Evolutionary conservation across 164 flowering plant species (phyloP).

Genomic region (Vitis vinifera): DNA sequence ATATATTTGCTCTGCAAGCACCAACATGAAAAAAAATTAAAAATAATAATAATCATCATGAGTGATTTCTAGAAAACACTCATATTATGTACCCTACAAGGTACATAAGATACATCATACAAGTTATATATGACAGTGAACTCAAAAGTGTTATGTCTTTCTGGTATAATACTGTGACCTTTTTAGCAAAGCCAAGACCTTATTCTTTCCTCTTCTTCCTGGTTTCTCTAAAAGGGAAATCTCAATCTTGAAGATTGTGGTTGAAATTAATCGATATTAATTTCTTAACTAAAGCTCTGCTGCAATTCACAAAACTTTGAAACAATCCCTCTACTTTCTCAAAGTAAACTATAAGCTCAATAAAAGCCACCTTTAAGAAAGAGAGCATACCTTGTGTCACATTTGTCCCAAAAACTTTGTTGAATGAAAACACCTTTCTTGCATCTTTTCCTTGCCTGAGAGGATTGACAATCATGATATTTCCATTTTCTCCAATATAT

Average conservation of each 20-base stretch:
- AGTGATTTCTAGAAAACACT: not conserved
- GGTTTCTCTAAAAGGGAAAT: no score
- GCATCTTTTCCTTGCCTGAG: conserved; percentile 76
- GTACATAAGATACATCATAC: not conserved
- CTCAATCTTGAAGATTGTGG: no score
- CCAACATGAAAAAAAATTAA: not conserved
- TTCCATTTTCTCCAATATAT: conserved; percentile 87
- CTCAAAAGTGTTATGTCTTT: not conserved
- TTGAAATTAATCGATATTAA: not conserved
- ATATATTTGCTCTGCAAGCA: conserved; percentile 72
- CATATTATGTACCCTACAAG: not conserved
- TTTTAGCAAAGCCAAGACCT: no score
- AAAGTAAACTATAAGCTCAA: not conserved
- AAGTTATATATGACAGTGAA: not conserved
- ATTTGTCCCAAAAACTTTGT: conserved; percentile 68
- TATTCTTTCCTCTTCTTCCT: no score
- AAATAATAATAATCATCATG: not conserved
- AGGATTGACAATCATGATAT: conserved; percentile 76
- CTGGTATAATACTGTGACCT: not conserved
- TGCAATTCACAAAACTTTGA: not conserved
- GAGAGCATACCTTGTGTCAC: conserved; percentile 62
- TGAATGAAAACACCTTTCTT: conserved; percentile 64
- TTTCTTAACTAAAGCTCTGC: not conserved
- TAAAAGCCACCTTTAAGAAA: not conserved
- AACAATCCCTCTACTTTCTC: not conserved